phyloP scores from a whole-genome alignment of 208 protist species.

The Leishmania amazonensis region DNA sequence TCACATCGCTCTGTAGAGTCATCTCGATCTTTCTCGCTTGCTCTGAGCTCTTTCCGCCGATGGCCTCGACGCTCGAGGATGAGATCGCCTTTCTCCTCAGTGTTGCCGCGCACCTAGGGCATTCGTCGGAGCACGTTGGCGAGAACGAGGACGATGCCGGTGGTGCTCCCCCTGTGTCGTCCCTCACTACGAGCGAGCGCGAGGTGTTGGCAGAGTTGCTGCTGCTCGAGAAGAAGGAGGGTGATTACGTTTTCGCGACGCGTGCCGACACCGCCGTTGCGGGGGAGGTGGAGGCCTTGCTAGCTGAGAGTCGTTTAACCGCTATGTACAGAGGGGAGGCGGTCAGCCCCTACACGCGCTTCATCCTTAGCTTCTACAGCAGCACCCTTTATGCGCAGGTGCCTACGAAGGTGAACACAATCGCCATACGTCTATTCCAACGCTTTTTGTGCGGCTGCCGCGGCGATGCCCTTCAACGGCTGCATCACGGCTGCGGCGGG shows the following conservation, averaged over 20 bases:
- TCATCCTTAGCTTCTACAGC: conserved; percentile 32
- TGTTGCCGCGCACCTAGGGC: conserved; percentile 13
- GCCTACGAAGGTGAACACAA: conserved; percentile 13
- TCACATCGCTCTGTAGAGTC: background rate
- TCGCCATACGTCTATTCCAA: conserved; percentile 33
- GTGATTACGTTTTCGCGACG: background rate
- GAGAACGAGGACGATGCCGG: background rate
- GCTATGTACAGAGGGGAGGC: conserved; percentile 25
- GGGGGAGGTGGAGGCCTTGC: conserved; percentile 1
- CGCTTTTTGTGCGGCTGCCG: conserved; percentile 26
- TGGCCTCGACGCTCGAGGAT: conserved; percentile 18
- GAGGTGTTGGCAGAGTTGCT: conserved; percentile 29
- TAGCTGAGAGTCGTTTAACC: conserved; percentile 25
- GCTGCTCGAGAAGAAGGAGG: conserved; percentile 18
- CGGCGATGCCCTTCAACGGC: background rate
- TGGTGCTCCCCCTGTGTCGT: background rate
- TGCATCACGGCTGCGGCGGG: conserved; percentile 17
- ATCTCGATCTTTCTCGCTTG: background rate
- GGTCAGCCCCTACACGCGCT: conserved; percentile 26
- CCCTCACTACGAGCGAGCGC: conserved; percentile 4
- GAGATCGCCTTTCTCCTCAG: conserved; percentile 28
- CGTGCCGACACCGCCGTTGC: background rate
- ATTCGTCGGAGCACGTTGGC: background rate
- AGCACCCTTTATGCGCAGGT: conserved; percentile 22
- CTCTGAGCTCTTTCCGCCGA: background rate